Evolutionary conservation across 805 yeast genomes (phyloP), one percentile per base, ranked within the genome.

Genomic region (Kazachstania martiniae): DNA sequence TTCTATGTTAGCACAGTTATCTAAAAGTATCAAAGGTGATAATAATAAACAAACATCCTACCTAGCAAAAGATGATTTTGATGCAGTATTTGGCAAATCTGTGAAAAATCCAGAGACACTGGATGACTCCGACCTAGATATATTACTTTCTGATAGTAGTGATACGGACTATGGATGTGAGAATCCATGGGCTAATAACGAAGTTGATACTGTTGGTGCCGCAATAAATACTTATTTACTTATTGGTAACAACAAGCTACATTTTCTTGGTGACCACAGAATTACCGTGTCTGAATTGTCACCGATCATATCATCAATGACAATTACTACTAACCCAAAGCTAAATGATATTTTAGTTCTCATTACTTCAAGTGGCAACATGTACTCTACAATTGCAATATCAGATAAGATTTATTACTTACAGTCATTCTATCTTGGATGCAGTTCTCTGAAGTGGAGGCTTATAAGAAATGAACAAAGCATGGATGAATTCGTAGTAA

Each of bases 91-190:
- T 3, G 5, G 4, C 3, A 13, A 27, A 10, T 10, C 32, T 21
- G 33, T 25, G 9, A 40, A 39, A 23, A 51, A 51, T 21, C 49
- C 53, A 8, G 53, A 48, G 24, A 46, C 53, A 1, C 35, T 51
- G 15, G 49, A 48, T 27, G 57, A 51, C 36, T 47, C 55, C 2
- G 53, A 47, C 32, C 37, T 49, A 12, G 55, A 47, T 25, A 37
- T 38, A 22, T 28, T 50, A 12, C 18, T 44, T 24, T 29, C 29
- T 13, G 37, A 32, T 8, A 26, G n/a, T n/a, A n/a, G n/a, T n/a
- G n/a, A n/a, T n/a, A n/a, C n/a, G n/a, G n/a, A n/a, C n/a, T n/a
- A n/a, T n/a, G n/a, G n/a, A n/a, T 8, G 6, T 7, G 18, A 5
- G 7, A 12, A 5, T 8, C 6, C 7, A 10, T 7, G 6, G 5